These are phyloP conservation scores for Podospora fimiseda DNA, from an alignment of 495 filamentous ascomycete genomes.

Conservation along the genomic window DNA sequence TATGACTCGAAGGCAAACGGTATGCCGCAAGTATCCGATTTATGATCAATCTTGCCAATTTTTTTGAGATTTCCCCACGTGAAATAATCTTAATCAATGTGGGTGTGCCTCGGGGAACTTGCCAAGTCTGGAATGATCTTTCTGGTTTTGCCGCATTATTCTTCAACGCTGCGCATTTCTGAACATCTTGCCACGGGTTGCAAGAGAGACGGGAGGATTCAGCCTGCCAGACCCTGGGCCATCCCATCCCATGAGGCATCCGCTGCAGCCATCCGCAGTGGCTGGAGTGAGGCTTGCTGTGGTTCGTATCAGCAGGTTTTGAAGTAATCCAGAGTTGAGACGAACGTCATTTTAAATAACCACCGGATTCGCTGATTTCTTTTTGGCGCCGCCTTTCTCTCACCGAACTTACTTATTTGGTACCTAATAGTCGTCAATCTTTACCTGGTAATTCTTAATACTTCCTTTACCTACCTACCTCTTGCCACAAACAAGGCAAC, in stretches of 20 bases:
- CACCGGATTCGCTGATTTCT: neutral
- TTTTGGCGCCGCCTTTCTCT: constrained; percentile 7
- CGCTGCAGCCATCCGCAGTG: neutral
- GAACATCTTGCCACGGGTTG: neutral
- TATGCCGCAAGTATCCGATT: constrained; percentile 1
- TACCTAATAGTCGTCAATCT: no score
- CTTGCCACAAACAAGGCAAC: constrained; percentile 5
- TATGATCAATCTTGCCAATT: neutral
- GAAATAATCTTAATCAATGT: neutral
- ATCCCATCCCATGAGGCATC: neutral
- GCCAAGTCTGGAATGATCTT: no score
- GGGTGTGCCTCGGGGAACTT: no score
- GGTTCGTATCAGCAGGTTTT: neutral
- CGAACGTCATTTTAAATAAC: constrained; percentile 9
- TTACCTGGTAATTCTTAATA: no score
- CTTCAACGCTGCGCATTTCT: neutral
- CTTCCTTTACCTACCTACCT: no score
- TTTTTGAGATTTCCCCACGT: neutral
- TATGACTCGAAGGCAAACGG: no score
- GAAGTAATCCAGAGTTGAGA: neutral
- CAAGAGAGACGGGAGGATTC: neutral
- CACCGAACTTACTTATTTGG: constrained; percentile 9
- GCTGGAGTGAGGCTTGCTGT: neutral
- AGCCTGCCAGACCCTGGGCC: neutral
- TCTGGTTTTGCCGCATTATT: no score